phyloP scores from a whole-genome alignment of 2,329 filamentous ascomycete species.

The Botrytis cinerea region DNA sequence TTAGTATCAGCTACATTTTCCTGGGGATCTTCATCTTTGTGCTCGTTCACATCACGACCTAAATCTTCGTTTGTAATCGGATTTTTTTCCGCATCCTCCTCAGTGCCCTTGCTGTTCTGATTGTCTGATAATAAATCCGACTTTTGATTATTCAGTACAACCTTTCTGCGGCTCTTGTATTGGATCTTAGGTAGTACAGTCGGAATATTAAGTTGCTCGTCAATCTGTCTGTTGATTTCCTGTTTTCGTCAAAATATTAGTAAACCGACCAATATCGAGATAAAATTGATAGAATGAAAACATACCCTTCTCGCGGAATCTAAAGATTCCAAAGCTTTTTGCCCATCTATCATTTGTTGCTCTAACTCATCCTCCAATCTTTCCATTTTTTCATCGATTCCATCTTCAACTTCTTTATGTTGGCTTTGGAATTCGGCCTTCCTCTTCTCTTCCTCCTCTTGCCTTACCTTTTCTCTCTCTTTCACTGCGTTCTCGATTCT shows the following conservation, averaged over 20 bases:
- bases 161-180: constrained; percentile 34
- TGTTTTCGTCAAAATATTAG: constrained; percentile 22
- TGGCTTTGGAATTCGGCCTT: constrained; percentile 29
- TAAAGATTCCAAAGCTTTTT: constrained; percentile 31
- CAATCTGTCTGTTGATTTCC: constrained; percentile 38
- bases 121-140: background rate
- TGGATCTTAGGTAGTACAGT: constrained; percentile 34
- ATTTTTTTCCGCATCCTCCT: background rate
- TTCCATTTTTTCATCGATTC: constrained; percentile 35
- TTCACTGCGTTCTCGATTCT: constrained; percentile 24
- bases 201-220: constrained; percentile 34
- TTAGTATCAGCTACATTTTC: background rate
- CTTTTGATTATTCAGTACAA: constrained; percentile 5
- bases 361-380: constrained; percentile 39
- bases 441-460: constrained; percentile 32
- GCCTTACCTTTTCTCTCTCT: constrained; percentile 27
- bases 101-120: background rate
- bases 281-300: background rate
- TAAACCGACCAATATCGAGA: background rate
- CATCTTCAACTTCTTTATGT: constrained; percentile 29
- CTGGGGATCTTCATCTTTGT: background rate
- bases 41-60: constrained; percentile 1
- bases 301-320: constrained; percentile 36
- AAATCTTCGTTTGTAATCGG: background rate
- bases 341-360: constrained; percentile 33